Base-by-base conservation (phyloP, 108 stramenopile genomes). In the Aurantiochytrium sp. region DNA sequence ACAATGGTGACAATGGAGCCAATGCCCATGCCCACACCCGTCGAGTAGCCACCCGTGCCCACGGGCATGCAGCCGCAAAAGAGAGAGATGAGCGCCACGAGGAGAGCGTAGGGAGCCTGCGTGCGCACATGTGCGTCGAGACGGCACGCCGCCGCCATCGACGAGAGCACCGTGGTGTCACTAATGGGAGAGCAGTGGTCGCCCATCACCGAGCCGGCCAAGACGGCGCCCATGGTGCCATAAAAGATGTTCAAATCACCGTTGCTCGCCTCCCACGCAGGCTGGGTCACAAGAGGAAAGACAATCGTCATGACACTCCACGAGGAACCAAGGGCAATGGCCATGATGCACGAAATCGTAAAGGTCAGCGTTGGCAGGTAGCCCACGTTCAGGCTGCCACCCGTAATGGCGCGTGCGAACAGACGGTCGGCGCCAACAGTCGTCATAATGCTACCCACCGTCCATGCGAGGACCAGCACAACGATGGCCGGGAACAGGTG, bases 291-390 rank as follows among this genome's bases (percentile, higher is more conserved):
- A 2, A 96, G 89, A 10, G 95, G 95, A 76, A 96, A 87, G 89
- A 96, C 89, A 59, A 96, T 95, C 47, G 92, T 91, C 96, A 96
- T 96, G 0, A 93, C 94, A 55, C 94, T 94, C 96, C 96, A 96
- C 42, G 92, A 93, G 29, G 96, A 92, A 59, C 95, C 95, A 12
- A 91, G 94, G 4, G 95, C 93, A 69, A 95, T 88, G 3, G 95
- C 95, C 92, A 95, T 94, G 88, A 96, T 69, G 60, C 91, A 60
- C 12, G 94, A 90, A 87, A 95, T 93, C 4, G 91, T 4, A 59
- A 96, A 96, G 51, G 93, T 91, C 12, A 95, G 53, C 25, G 94
- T 94, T 4, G 95, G 95, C 14, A 96, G 92, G 57, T 72, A 60
- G 57, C 88, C 44, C 49, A 91, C 87, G 58, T 91, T 76, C 49